Conservation (phyloP, 1,139 yeast species). For the Wickerhamiella pararugosa region DNA sequence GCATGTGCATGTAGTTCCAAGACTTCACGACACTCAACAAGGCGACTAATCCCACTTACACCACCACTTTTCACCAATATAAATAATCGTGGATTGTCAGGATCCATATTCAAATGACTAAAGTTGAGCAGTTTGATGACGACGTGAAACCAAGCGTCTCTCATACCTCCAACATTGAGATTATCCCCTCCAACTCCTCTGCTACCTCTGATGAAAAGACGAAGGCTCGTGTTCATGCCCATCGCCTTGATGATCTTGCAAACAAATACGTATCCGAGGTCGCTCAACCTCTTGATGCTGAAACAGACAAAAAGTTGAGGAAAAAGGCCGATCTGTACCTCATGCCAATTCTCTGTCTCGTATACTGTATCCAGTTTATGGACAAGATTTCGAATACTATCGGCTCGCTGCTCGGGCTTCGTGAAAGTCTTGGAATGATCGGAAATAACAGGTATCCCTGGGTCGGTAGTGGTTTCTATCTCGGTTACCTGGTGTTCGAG, state of each 20-base stretch:
- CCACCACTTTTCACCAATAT: too few relatives aligned
- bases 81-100: too few relatives aligned
- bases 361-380: slow-evolving; percentile 48
- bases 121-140: too few relatives aligned
- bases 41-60: too few relatives aligned
- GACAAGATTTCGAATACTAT: slow-evolving; percentile 45
- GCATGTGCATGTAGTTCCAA: too few relatives aligned
- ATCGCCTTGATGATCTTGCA: slow-evolving; percentile 1
- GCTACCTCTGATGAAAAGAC: background rate
- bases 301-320: slow-evolving; percentile 20
- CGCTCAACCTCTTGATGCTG: slow-evolving; percentile 5
- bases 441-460: slow-evolving; percentile 26
- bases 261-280: background rate
- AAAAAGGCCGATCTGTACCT: slow-evolving; percentile 40
- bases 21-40: too few relatives aligned
- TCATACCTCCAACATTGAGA: too few relatives aligned
- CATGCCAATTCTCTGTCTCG: slow-evolving; percentile 39
- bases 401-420: slow-evolving; percentile 33
- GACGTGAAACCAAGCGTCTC: too few relatives aligned
- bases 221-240: background rate
- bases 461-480: slow-evolving; percentile 32
- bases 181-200: too few relatives aligned
- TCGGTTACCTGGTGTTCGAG: slow-evolving; percentile 32
- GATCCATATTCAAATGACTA: too few relatives aligned
- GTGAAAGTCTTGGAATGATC: slow-evolving; percentile 24